Percentiles rank a stretch among this genome's conserved stretches.
These are phyloP conservation scores for Spencermartinsiella ligniputridi DNA, from an alignment of 1,139 yeast genomes.

Conservation along the genomic window DNA sequence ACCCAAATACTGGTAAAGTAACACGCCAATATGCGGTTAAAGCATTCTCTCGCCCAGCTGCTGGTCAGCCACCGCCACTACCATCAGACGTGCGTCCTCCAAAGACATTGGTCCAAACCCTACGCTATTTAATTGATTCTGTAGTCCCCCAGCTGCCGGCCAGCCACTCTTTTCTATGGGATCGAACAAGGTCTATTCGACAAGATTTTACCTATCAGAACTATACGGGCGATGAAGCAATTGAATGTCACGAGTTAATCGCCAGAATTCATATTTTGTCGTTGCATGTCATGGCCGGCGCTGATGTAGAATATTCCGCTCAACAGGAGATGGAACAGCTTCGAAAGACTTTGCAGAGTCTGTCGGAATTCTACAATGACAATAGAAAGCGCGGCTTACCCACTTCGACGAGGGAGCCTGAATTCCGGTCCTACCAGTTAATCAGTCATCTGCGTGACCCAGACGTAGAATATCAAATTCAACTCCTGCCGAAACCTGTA, in stretches of 20 bases:
- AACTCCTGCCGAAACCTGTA: constrained; percentile 61
- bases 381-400: constrained; percentile 64
- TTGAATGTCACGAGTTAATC: constrained; percentile 87
- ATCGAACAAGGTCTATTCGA: constrained; percentile 93
- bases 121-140: constrained; percentile 64
- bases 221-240: constrained; percentile 88
- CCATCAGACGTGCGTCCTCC: constrained; percentile 99
- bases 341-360: constrained; percentile 84
- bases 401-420: constrained; percentile 70
- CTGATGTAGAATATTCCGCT: constrained; percentile 70
- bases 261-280: constrained; percentile 83
- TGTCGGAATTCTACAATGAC: constrained; percentile 83
- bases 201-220: constrained; percentile 97
- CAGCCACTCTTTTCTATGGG: constrained; percentile 94
- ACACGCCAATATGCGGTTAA: constrained; percentile 68
- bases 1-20: constrained; percentile 53
- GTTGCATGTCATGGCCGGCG: constrained; percentile 81
- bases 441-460: constrained; percentile 79
- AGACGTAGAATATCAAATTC: constrained; percentile 69
- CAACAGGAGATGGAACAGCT: constrained; percentile 96
- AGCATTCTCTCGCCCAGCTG: constrained; percentile 95
- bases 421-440: constrained; percentile 83
- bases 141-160: constrained; percentile 68
- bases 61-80: constrained; percentile 96
- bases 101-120: constrained; percentile 55